A percentile compares a stretch with the other conserved stretches of the same genome.
These are phyloP conservation scores for Wallacemonas rigidus DNA, from an alignment of 208 protist species.

Conservation along the genomic window DNA sequence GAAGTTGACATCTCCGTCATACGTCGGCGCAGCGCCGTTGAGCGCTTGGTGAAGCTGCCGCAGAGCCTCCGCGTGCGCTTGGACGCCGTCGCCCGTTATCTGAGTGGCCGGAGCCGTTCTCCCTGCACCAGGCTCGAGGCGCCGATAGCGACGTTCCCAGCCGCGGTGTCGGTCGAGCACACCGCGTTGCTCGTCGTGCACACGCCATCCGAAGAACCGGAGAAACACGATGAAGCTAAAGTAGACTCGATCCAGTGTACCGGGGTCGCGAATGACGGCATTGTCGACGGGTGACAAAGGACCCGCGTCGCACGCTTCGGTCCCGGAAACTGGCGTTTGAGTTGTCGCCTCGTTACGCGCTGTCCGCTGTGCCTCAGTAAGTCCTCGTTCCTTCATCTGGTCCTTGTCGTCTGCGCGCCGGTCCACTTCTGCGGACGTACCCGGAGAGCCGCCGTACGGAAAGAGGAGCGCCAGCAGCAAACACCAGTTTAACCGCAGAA, in stretches of 20 bases:
- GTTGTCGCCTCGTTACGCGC: background rate
- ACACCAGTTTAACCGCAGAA: constrained; percentile 70
- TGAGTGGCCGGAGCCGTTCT: background rate
- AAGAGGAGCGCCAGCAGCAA: constrained; percentile 68
- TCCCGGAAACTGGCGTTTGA: background rate
- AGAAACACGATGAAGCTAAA: constrained; percentile 89
- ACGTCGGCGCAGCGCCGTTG: constrained; percentile 8
- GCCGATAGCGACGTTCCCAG: constrained; percentile 64
- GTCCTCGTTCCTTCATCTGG: background rate
- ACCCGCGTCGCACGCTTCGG: constrained; percentile 7
- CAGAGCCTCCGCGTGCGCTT: background rate
- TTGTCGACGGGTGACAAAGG: constrained; percentile 34
- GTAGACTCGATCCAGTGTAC: constrained; percentile 77
- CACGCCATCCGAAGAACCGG: constrained; percentile 84
- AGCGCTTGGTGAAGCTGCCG: background rate
- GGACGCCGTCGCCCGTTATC: too few species aligned
- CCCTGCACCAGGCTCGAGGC: constrained; percentile 25
- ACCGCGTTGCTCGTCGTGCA: constrained; percentile 84
- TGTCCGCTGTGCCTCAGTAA: background rate
- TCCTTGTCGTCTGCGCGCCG: too few species aligned
- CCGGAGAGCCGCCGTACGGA: constrained; percentile 20
- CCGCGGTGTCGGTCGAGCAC: constrained; percentile 76
- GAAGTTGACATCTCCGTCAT: constrained; percentile 42
- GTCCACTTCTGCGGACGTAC: background rate
- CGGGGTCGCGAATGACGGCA: constrained; percentile 48